Base-by-base conservation (phyloP, 2,329 filamentous ascomycete genomes). In the Exophiala viscosa region DNA sequence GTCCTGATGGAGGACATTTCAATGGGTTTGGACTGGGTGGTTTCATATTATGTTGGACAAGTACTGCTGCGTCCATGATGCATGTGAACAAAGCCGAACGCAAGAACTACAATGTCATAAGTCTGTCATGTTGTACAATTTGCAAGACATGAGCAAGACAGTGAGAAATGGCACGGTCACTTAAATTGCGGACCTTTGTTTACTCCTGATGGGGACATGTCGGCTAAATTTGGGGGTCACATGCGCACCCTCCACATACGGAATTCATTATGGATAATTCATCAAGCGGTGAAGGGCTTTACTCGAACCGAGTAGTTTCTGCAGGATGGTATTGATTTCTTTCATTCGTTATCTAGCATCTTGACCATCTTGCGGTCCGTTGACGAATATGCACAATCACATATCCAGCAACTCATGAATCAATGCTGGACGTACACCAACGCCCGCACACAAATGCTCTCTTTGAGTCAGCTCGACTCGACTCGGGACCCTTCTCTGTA, bases 1-100 rank as follows among this genome's bases (percentile, higher is more conserved):
- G 65, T 13, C 64, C 67, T 50, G 69, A 62, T 34, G 68, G 57
- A 45, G 56, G 56, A 40, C 56, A 59, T 50, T 49, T 55, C 14
- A 59, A 44, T n/a, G 53, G 52, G 38, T 59, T 55, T 9, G 56
- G 47, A 20, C 49, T 55, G 28, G 45, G 49, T 15, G 46, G 39
- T 41, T 57, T 48, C 45, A 53, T 53, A 28, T 47, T 55, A 35
- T 50, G 52, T 18, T 52, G 40, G 44, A 45, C 40, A 47, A 47
- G 38, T 28, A 48, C 34, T 33, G 47, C 38, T 46, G 50, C 39
- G n/a, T 49, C 48, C 51, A 55, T 50, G 35, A 10, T 43, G 13
- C 36, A 20, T 35, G 41, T 10, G 28, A 42, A 42, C 6, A 28
- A 41, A 14, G 20, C 18, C 13, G 9, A 40, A 31, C 20, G 20